Evolutionary conservation across 495 filamentous ascomycete species (phyloP), one percentile per base, ranked within the genome.

Genomic region (Tuber magnatum): DNA sequence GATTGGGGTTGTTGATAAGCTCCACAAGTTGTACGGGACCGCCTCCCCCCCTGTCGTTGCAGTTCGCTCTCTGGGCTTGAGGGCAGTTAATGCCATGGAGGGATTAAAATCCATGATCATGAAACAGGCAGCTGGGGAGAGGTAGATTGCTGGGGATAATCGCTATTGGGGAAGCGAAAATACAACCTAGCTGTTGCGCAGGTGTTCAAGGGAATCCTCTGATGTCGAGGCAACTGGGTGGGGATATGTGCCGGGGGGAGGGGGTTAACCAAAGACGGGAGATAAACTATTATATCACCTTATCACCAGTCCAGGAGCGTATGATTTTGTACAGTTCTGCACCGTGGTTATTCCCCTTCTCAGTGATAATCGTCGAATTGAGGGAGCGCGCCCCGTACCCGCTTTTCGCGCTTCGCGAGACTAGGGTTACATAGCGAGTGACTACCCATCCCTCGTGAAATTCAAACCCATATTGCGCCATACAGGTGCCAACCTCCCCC

Each of bases 21-120:
- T 99, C 80, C 93, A 97, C 82, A 97, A 95, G 87, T 84, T 99
- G 68, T 99, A 97, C 81, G 90, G 89, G 48, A 89, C 91, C 4
- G 89, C 88, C 14, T 89, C 86, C 73, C 90, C 91, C 1, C 94
- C 94, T 16, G 84, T 97, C 61, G 91, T 82, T 22, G 90, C 89
- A 72, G 84, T 92, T 73, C 88, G 96, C 71, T 92, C 90, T 78
- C 81, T 92, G 71, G 96, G 96, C 0, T 82, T 99, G 75, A 88
- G 87, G 70, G 88, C 90, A 32, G 90, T 98, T 74, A 90, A 98
- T 86, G 84, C 86, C n/a, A 80, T 97, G 82, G 88, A 89, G 0
- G 88, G 89, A 48, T 82, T 97, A 69, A 99, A 99, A 87, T 87
- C 86, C 38, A 92, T 92, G 80, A 85, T 99, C 73, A 98, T 98